phyloP scores from a whole-genome alignment of 129 eudicot genomes.

The Lactuca saligna region DNA sequence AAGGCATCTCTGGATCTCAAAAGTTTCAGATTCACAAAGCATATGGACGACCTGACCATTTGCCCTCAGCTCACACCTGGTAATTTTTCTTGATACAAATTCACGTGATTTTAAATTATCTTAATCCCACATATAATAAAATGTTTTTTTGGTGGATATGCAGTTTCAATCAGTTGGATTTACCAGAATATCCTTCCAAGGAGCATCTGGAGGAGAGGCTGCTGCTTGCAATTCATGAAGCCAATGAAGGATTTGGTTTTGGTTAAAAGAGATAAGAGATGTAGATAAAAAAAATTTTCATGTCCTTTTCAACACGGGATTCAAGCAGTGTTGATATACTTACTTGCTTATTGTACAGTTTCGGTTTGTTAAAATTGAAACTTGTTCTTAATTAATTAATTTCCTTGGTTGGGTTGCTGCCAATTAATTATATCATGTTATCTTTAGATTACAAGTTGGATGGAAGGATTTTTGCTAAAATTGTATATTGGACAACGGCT shows the following conservation, averaged over 20 bases:
- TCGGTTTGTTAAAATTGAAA: conserved; percentile 28
- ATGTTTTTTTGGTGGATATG: conserved; percentile 26
- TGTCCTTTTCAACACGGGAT: conserved; percentile 25
- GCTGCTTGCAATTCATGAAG: conserved; percentile 96
- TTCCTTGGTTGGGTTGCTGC: conserved; percentile 28
- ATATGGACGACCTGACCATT: conserved; percentile 83
- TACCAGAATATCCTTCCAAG: conserved; percentile 93
- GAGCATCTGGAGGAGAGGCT: conserved; percentile 84
- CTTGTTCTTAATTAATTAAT: neutral
- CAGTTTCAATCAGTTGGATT: conserved; percentile 97
- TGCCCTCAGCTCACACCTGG: conserved; percentile 99
- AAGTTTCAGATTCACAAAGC: conserved; percentile 99
- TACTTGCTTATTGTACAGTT: conserved; percentile 37
- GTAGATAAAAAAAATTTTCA: too few relatives aligned
- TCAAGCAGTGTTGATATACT: conserved; percentile 41
- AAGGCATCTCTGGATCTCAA: conserved; percentile 97
- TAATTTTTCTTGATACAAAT: too few relatives aligned
- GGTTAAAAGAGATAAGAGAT: conserved; percentile 48
- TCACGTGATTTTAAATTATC: too few relatives aligned
- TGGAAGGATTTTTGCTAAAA: conserved; percentile 19
- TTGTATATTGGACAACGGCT: conserved; percentile 36
- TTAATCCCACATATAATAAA: too few relatives aligned
- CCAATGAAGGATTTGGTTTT: conserved; percentile 95
- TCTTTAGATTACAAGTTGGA: conserved; percentile 17
- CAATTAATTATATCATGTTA: neutral